These are phyloP conservation scores for Penicillium frequentans DNA, from an alignment of 2,329 filamentous ascomycete species.

Conservation along the genomic window DNA sequence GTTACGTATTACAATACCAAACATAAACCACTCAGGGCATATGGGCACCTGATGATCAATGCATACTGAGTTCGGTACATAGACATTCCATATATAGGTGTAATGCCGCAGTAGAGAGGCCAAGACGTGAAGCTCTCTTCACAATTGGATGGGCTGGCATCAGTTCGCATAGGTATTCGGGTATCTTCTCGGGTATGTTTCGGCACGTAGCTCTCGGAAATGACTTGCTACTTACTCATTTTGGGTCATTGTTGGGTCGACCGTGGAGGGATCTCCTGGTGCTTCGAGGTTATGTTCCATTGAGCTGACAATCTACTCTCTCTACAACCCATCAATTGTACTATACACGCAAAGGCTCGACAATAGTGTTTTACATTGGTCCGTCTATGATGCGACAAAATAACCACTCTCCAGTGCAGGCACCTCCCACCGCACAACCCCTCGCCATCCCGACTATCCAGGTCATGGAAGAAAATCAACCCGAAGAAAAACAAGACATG, in stretches of 20 bases:
- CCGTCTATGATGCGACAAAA: slow-evolving; percentile 40
- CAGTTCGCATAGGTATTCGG: neutral
- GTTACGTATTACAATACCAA: neutral
- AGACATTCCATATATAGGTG: neutral
- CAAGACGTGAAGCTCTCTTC: neutral
- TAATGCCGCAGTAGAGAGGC: neutral
- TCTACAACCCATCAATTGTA: neutral
- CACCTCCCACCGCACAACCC: slow-evolving; percentile 18
- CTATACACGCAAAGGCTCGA: slow-evolving; percentile 1
- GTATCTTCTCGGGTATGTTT: neutral
- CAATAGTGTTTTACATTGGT: slow-evolving; percentile 40
- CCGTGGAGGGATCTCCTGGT: neutral
- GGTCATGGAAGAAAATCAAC: slow-evolving; percentile 25
- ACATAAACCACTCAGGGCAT: neutral
- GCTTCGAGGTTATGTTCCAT: neutral
- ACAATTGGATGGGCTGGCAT: no score
- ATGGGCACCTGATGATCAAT: neutral
- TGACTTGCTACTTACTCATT: neutral
- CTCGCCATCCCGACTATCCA: slow-evolving; percentile 23
- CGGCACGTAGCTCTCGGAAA: neutral
- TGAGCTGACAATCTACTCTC: neutral
- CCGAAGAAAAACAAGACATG: slow-evolving; percentile 22
- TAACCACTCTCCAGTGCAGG: slow-evolving; percentile 29
- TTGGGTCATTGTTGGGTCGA: neutral
- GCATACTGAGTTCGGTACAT: neutral